Percentiles rank a stretch among this genome's conserved stretches.
Conservation (phyloP, 139 green algal species). For the Pleodorina starrii region DNA sequence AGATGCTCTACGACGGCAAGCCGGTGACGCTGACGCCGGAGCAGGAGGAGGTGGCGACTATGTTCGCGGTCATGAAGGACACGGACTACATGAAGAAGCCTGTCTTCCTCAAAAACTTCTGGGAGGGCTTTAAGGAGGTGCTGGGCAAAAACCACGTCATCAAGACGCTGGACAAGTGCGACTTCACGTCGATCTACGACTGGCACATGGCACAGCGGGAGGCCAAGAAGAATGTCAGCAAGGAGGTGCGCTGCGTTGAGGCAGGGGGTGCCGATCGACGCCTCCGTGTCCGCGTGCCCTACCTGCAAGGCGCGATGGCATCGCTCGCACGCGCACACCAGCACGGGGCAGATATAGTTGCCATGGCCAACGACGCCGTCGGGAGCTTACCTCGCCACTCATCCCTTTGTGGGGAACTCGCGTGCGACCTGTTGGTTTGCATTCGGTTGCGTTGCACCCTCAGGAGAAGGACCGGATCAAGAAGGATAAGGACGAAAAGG, state of each 20-base stretch:
- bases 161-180: constrained; percentile 90
- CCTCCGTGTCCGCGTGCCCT: no score
- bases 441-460: constrained; percentile 8
- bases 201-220: constrained; percentile 91
- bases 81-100: constrained; percentile 97
- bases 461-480: constrained; percentile 95
- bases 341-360: no score
- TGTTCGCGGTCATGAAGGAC: constrained; percentile 97
- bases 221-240: constrained; percentile 91
- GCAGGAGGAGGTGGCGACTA: constrained; percentile 91
- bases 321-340: no score
- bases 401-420: no score
- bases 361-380: no score
- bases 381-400: no score
- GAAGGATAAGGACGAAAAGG: constrained; percentile 83
- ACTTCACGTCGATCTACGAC: constrained; percentile 98
- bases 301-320: no score
- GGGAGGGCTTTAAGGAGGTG: constrained; percentile 92
- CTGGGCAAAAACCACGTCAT: constrained; percentile 93
- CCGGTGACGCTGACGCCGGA: constrained; percentile 92
- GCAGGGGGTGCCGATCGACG: no score
- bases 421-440: no score
- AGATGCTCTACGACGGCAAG: constrained; percentile 95
- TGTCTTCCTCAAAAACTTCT: constrained; percentile 92
- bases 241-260: constrained; percentile 87